phyloP scores from a whole-genome alignment of 768 basidiomycete genomes.

The Astraeus odoratus region DNA sequence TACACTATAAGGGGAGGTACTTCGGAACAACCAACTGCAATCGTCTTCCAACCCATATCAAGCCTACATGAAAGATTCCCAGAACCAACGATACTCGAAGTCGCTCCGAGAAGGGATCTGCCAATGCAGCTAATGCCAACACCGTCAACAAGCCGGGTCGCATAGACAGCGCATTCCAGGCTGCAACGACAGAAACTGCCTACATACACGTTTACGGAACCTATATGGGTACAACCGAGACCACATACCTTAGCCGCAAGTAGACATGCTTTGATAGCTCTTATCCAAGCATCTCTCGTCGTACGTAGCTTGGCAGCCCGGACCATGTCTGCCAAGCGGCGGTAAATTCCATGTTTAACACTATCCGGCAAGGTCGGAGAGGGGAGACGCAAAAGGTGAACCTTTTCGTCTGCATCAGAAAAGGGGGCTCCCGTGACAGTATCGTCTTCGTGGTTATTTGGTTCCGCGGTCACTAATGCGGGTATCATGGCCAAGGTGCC shows the following conservation, averaged over 20 bases:
- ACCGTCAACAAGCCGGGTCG: conserved; percentile 20
- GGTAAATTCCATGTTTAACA: background rate
- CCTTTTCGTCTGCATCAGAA: conserved; percentile 9
- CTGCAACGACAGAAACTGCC: conserved; percentile 20
- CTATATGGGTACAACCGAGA: background rate
- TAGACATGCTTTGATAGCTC: conserved; percentile 30
- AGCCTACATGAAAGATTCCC: conserved; percentile 32
- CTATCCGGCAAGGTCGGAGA: conserved; percentile 4
- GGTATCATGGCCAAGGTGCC: conserved; percentile 14
- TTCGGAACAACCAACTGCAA: background rate
- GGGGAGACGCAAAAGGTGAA: conserved; percentile 11
- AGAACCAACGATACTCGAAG: conserved; percentile 32
- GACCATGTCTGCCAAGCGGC: background rate
- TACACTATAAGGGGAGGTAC: background rate
- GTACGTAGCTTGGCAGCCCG: conserved; percentile 5
- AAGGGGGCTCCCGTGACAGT: background rate
- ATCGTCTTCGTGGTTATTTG: conserved; percentile 3
- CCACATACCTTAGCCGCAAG: conserved; percentile 30
- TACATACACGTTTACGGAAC: conserved; percentile 3
- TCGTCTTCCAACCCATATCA: conserved; percentile 13
- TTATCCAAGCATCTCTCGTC: conserved; percentile 16
- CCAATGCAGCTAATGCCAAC: conserved; percentile 32
- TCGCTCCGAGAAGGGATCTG: conserved; percentile 41
- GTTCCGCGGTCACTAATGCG: conserved; percentile 1
- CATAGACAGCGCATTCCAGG: conserved; percentile 18